These are phyloP conservation scores for Nematocida ausubeli DNA, from an alignment of 371 early-diverging fungal species.

Conservation along the genomic window DNA sequence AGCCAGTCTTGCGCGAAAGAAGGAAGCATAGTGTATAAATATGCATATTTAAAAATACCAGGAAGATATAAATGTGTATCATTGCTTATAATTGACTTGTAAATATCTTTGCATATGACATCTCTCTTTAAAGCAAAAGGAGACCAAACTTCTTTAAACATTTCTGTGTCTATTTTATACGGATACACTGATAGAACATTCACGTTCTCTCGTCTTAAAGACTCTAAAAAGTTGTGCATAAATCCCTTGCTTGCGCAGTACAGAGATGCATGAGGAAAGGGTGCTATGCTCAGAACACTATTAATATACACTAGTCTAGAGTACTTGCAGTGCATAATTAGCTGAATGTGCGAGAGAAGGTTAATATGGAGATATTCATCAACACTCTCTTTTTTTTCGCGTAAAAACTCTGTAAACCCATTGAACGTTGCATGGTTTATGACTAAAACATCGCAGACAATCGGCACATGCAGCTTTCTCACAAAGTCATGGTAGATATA, in stretches of 20 bases:
- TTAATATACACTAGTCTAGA: slow-evolving; percentile 61
- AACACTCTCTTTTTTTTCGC: slow-evolving; percentile 28
- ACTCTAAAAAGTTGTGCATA: slow-evolving; percentile 57
- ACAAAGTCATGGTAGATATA: slow-evolving; percentile 52
- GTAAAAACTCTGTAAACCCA: slow-evolving; percentile 46
- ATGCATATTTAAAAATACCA: slow-evolving; percentile 26
- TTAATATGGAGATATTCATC: slow-evolving; percentile 43
- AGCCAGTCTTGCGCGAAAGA: background rate
- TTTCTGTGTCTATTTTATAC: slow-evolving; percentile 60
- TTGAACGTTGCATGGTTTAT: slow-evolving; percentile 56
- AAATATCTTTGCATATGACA: slow-evolving; percentile 44
- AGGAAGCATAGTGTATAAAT: slow-evolving; percentile 22
- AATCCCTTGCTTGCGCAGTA: slow-evolving; percentile 63
- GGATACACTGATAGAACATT: slow-evolving; percentile 60
- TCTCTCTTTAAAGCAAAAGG: slow-evolving; percentile 39
- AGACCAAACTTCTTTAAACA: slow-evolving; percentile 59
- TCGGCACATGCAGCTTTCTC: background rate
- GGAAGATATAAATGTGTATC: slow-evolving; percentile 55
- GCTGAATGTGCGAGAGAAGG: slow-evolving; percentile 38
- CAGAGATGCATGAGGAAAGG: slow-evolving; percentile 56
- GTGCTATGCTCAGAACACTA: slow-evolving; percentile 52
- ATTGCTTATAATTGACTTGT: slow-evolving; percentile 47
- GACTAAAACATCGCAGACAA: slow-evolving; percentile 61
- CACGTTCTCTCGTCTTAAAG: slow-evolving; percentile 57
- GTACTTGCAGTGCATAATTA: slow-evolving; percentile 44